These are phyloP conservation scores for Rhypophila decipiens DNA, from an alignment of 495 filamentous ascomycete species.

Conservation along the genomic window DNA sequence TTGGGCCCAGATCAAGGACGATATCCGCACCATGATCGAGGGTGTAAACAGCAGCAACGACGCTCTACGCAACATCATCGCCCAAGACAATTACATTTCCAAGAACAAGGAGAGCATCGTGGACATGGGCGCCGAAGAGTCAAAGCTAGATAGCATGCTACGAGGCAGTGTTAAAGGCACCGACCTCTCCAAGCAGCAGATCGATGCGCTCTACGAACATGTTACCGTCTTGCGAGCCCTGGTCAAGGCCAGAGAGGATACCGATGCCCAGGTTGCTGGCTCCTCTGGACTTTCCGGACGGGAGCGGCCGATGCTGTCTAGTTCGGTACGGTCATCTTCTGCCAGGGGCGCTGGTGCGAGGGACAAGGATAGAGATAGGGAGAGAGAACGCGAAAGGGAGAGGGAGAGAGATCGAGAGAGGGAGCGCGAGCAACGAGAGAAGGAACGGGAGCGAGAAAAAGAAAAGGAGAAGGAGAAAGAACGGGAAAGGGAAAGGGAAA, in stretches of 20 bases:
- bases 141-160: constrained; percentile 33
- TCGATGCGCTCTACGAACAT: constrained; percentile 37
- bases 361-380: constrained; percentile 19
- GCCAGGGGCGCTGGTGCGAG: constrained; percentile 19
- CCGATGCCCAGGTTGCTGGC: constrained; percentile 45
- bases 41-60: constrained; percentile 37
- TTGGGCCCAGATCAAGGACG: constrained; percentile 41
- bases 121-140: constrained; percentile 27
- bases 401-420: constrained; percentile 12
- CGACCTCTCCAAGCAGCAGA: constrained; percentile 28
- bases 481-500: constrained; percentile 7
- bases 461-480: constrained; percentile 40
- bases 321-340: constrained; percentile 21
- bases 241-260: constrained; percentile 52
- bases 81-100: constrained; percentile 39
- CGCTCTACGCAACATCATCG: constrained; percentile 28
- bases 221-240: constrained; percentile 39
- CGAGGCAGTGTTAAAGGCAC: constrained; percentile 37
- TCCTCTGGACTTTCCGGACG: constrained; percentile 10
- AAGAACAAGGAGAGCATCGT: constrained; percentile 28
- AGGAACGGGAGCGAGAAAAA: constrained; percentile 10
- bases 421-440: constrained; percentile 10
- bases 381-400: constrained; percentile 13
- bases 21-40: constrained; percentile 31
- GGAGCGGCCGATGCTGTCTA: constrained; percentile 20